Conservation (phyloP, 148 eudicot genomes). For the Beta vulgaris region DNA sequence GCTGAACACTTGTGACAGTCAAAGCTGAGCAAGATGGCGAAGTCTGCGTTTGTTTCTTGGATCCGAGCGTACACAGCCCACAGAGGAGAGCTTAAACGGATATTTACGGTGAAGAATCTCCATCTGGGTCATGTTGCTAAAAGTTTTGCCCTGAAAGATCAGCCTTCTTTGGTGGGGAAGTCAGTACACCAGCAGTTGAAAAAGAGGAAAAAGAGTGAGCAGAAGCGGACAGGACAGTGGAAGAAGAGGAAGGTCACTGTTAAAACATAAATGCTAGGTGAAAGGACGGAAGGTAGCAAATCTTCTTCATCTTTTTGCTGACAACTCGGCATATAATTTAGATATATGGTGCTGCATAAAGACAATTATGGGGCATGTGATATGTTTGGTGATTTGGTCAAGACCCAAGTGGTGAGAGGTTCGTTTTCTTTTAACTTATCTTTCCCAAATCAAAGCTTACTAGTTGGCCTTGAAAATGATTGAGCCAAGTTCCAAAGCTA, state of each 20-base stretch:
- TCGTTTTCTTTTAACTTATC: slow-evolving; percentile 14
- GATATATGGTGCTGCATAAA: slow-evolving; percentile 6
- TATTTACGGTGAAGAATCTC: slow-evolving; percentile 85
- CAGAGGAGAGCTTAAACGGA: slow-evolving; percentile 80
- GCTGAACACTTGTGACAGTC: slow-evolving; percentile 34
- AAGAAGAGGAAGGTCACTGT: slow-evolving; percentile 51
- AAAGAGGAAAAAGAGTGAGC: slow-evolving; percentile 71
- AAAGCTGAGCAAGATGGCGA: slow-evolving; percentile 57
- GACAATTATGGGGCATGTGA: slow-evolving; percentile 36
- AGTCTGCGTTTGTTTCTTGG: slow-evolving; percentile 88
- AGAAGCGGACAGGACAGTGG: slow-evolving; percentile 43
- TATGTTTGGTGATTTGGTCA: slow-evolving; percentile 34
- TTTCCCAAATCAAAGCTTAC: slow-evolving; percentile 12
- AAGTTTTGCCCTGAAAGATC: slow-evolving; percentile 83
- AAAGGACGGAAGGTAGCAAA: slow-evolving; percentile 28
- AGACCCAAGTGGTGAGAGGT: slow-evolving; percentile 20
- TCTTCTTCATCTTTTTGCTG: slow-evolving; percentile 30
- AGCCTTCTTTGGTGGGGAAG: slow-evolving; percentile 74
- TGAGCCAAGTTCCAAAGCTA: slow-evolving; percentile 16
- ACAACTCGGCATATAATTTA: slow-evolving; percentile 28
- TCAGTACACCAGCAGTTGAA: slow-evolving; percentile 55
- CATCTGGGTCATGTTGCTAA: slow-evolving; percentile 87
- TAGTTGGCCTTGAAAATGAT: slow-evolving; percentile 13
- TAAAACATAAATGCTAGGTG: slow-evolving; percentile 28
- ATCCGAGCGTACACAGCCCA: slow-evolving; percentile 91